Percentiles rank a stretch among this genome's conserved stretches.
Conservation (phyloP, 2,329 filamentous ascomycete species). For the Penicillium carneum region DNA sequence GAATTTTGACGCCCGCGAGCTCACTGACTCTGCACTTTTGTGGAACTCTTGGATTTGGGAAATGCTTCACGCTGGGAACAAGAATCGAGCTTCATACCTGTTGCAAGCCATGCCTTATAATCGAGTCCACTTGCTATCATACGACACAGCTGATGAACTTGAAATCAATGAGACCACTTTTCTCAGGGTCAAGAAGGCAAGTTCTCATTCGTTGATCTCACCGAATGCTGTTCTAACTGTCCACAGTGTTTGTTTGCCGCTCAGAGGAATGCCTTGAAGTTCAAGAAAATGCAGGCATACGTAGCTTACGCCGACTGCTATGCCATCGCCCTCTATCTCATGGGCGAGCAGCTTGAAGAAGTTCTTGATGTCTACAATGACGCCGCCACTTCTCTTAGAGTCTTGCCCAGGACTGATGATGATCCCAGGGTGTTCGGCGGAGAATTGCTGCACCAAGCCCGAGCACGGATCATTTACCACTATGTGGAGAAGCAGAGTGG, state of each 20-base stretch:
- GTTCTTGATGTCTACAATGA: slow-evolving; percentile 53
- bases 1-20: slow-evolving; percentile 47
- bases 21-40: slow-evolving; percentile 55
- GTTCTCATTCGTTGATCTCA: slow-evolving; percentile 27
- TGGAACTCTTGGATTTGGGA: slow-evolving; percentile 73
- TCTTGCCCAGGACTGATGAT: slow-evolving; percentile 52
- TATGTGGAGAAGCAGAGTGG: slow-evolving; percentile 66
- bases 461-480: slow-evolving; percentile 69
- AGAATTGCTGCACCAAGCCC: slow-evolving; percentile 74
- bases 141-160: slow-evolving; percentile 25
- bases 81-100: slow-evolving; percentile 46
- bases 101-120: slow-evolving; percentile 52
- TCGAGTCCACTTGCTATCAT: slow-evolving; percentile 42
- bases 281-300: slow-evolving; percentile 59
- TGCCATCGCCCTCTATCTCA: slow-evolving; percentile 72
- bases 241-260: slow-evolving; percentile 61
- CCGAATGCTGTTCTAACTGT: slow-evolving; percentile 55
- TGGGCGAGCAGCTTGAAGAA: slow-evolving; percentile 44
- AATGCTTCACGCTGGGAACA: slow-evolving; percentile 60
- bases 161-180: slow-evolving; percentile 44
- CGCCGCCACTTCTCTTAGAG: slow-evolving; percentile 53
- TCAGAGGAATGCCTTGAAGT: slow-evolving; percentile 65
- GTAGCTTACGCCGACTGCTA: slow-evolving; percentile 67
- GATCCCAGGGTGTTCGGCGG: slow-evolving; percentile 44
- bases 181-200: slow-evolving; percentile 52